A percentile compares a stretch with the other conserved stretches of the same genome.
These are phyloP conservation scores for Lactifluus subvellereus DNA, from an alignment of 768 basidiomycete genomes.

Conservation along the genomic window DNA sequence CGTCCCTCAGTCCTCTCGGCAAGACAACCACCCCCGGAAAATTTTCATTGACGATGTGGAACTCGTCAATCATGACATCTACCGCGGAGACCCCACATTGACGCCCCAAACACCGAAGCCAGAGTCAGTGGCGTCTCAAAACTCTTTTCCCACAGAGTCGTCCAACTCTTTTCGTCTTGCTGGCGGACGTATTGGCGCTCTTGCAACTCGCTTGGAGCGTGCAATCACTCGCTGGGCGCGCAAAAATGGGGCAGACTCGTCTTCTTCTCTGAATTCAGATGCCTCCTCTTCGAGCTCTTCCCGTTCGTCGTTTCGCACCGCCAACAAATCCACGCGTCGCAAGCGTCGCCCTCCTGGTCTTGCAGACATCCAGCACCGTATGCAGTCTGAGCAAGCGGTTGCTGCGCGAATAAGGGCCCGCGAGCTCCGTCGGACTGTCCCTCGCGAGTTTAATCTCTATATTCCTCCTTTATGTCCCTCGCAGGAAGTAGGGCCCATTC, in stretches of 20 bases:
- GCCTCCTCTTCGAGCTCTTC: constrained; percentile 40
- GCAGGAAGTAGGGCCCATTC: constrained; percentile 1
- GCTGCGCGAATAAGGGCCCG: constrained; percentile 59
- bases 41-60: background rate
- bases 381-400: constrained; percentile 53
- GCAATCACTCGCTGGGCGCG: constrained; percentile 71
- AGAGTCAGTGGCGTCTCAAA: constrained; percentile 28
- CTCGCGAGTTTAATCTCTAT: constrained; percentile 62
- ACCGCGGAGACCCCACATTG: constrained; percentile 46
- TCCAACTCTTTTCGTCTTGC: constrained; percentile 32
- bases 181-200: constrained; percentile 33
- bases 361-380: constrained; percentile 44
- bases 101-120: constrained; percentile 30
- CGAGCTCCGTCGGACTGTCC: constrained; percentile 51
- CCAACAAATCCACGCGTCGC: constrained; percentile 35
- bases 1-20: constrained; percentile 4
- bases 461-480: constrained; percentile 38
- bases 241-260: constrained; percentile 35
- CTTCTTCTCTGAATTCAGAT: constrained; percentile 38
- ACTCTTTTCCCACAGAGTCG: constrained; percentile 34
- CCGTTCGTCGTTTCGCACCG: constrained; percentile 36
- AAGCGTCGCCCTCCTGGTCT: constrained; percentile 44
- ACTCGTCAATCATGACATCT: constrained; percentile 48
- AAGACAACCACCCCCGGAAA: constrained; percentile 1
- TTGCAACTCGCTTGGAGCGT: constrained; percentile 56